Evolutionary conservation across 2,329 filamentous ascomycete genomes (phyloP).

Genomic region (Colletotrichum sansevieriae): DNA sequence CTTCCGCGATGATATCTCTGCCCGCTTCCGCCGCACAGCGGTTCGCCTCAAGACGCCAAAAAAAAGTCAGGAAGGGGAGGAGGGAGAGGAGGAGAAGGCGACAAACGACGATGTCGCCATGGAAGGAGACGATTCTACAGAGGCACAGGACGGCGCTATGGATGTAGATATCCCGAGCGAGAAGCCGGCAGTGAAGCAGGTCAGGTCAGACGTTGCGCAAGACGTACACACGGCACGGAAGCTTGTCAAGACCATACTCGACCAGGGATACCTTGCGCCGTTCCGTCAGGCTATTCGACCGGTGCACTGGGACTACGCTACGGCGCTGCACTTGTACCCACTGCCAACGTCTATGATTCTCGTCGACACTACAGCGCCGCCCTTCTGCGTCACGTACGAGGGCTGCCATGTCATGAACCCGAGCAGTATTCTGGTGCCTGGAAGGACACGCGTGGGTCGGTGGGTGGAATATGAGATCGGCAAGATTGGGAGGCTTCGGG

Average conservation of each 20-base stretch:
- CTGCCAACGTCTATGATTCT: constrained; percentile 87
- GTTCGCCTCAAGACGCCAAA: constrained; percentile 73
- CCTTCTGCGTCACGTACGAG: constrained; percentile 92
- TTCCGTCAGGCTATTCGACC: constrained; percentile 86
- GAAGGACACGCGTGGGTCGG: constrained; percentile 75
- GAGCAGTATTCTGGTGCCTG: constrained; percentile 78
- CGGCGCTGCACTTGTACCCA: constrained; percentile 85
- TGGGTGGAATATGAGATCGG: constrained; percentile 91
- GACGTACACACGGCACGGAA: constrained; percentile 75
- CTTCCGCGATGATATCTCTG: constrained; percentile 87
- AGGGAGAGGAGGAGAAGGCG: constrained; percentile 46
- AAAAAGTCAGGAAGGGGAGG: constrained; percentile 49
- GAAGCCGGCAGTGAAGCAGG: constrained; percentile 31
- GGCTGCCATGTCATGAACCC: constrained; percentile 98
- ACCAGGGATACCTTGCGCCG: constrained; percentile 89
- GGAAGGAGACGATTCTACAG: constrained; percentile 46
- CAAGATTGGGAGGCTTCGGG: constrained; percentile 71
- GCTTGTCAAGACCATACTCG: constrained; percentile 90
- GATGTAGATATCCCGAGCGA: constrained; percentile 55
- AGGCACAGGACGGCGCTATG: constrained; percentile 53
- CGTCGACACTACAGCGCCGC: constrained; percentile 82
- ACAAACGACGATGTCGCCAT: constrained; percentile 50
- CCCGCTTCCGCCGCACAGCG: constrained; percentile 80
- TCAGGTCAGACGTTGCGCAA: constrained; percentile 52
- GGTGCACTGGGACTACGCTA: constrained; percentile 89